Evolutionary conservation across 345 rosid genomes (phyloP), one percentile per base, ranked within the genome.

Genomic region (Schrenkiella parvula): DNA sequence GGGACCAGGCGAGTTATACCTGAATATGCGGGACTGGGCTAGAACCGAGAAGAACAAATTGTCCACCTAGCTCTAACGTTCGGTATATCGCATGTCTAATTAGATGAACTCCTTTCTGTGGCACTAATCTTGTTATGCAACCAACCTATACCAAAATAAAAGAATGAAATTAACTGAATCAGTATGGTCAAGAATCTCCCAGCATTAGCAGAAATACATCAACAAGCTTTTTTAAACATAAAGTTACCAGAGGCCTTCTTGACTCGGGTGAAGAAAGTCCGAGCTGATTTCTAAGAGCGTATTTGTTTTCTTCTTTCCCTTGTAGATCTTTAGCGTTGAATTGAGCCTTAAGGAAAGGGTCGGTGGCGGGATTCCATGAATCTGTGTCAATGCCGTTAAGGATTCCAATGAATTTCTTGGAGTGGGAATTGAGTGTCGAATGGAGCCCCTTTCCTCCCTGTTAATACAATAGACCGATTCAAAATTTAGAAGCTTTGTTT

Each of bases 371-470:
- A 85, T 95, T 91, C 99, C 99, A 95, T 47, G 88, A 82, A 82
- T 88, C 96, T 0, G 91, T 80, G 79, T 95, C 99, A 25, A 95
- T 89, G 54, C 99, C 99, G 55, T 95, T 95, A 29, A 95, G 88
- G 74, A 95, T 84, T 62, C 99, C 99, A 23, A 86, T 35, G 55
- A 95, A 95, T 82, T 95, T 95, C 73, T 88, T 95, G 29, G 93
- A 82, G 73, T 95, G 90, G 52, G 83, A 79, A 80, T 82, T 89
- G 23, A 95, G 90, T 14, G 95, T 91, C 6, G 95, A 80, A 73
- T 91, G 95, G 44, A 95, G 96, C 76, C 99, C 97, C 66, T 59
- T 83, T 64, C 99, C 99, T 72, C 97, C 96, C 97, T 93, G 79
- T 73, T 63, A 38, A 19, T 26, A 71, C 60, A 68, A 26, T 6